A percentile compares a stretch with the other conserved stretches of the same genome.
phyloP scores from a whole-genome alignment of 1,284 basidiomycete genomes.

The Cutaneotrichosporon spelunceum region DNA sequence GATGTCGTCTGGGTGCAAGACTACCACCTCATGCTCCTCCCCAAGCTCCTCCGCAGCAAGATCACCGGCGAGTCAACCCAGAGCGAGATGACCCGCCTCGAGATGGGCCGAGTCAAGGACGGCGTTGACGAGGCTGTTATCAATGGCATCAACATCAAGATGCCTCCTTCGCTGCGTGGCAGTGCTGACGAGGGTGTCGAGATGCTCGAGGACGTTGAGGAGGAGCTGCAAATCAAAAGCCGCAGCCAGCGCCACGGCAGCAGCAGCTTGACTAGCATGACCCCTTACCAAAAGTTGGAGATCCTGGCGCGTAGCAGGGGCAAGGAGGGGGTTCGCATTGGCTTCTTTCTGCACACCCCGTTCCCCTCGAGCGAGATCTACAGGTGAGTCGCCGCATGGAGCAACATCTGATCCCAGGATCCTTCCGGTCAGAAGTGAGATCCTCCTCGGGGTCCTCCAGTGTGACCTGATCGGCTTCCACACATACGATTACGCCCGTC shows the following conservation, averaged over 20 bases:
- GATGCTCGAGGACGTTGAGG: constrained; percentile 41
- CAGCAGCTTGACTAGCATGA: constrained; percentile 31
- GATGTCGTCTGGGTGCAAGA: constrained; percentile 99
- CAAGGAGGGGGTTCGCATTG: constrained; percentile 71
- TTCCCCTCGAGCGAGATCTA: constrained; percentile 99
- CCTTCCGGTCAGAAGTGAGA: constrained; percentile 92
- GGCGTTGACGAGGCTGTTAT: constrained; percentile 63
- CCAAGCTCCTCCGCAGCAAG: constrained; percentile 84
- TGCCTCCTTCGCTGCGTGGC: not conserved
- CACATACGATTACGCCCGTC: constrained; percentile 98
- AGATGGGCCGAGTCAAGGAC: constrained; percentile 71
- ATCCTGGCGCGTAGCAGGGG: constrained; percentile 45
- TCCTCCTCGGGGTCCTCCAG: constrained; percentile 88
- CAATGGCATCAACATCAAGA: constrained; percentile 36
- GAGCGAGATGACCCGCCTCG: constrained; percentile 63
- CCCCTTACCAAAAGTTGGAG: constrained; percentile 47
- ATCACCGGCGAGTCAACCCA: constrained; percentile 67
- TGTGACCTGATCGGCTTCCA: constrained; percentile 98
- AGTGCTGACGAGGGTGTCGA: constrained; percentile 40
- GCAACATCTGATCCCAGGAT: constrained; percentile 59
- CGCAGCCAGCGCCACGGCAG: constrained; percentile 25
- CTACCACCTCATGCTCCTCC: constrained; percentile 96
- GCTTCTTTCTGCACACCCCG: constrained; percentile 97
- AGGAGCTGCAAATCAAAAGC: constrained; percentile 36
- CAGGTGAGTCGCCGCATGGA: constrained; percentile 58